These are phyloP conservation scores for Lathyrus tuberosus DNA, from an alignment of 306 rosid species.

Conservation along the genomic window DNA sequence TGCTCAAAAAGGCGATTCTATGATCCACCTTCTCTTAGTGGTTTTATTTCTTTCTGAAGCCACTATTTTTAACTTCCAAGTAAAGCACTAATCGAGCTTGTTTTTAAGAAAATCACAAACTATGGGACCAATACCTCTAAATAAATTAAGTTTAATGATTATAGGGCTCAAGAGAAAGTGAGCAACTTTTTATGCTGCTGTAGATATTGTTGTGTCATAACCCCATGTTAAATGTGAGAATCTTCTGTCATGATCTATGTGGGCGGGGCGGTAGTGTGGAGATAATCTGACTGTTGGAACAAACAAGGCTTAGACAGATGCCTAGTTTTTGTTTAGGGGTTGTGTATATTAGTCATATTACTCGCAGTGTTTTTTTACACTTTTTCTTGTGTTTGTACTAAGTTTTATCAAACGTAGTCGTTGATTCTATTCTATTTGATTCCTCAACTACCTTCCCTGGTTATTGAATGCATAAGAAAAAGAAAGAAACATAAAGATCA, in stretches of 20 bases:
- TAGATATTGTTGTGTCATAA: slow-evolving; percentile 1
- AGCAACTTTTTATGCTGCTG: not conserved
- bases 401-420: slow-evolving; percentile 1
- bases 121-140: slow-evolving; percentile 19
- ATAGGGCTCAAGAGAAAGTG: slow-evolving; percentile 3
- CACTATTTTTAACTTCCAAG: not conserved
- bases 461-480: slow-evolving; percentile 1
- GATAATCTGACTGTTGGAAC: slow-evolving; percentile 8
- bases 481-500: not conserved
- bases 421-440: slow-evolving; percentile 1
- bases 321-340: slow-evolving; percentile 8
- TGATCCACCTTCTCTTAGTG: not conserved
- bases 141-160: slow-evolving; percentile 1
- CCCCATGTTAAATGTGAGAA: slow-evolving; percentile 9
- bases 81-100: not conserved
- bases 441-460: slow-evolving; percentile 1
- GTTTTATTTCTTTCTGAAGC: not conserved
- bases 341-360: slow-evolving; percentile 2
- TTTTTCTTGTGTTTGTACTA: not conserved
- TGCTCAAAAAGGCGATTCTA: slow-evolving; percentile 10
- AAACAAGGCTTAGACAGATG: not conserved
- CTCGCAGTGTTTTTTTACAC: not conserved
- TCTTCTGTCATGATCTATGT: slow-evolving; percentile 25
- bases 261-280: not conserved
- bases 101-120: slow-evolving; percentile 12